phyloP scores from a whole-genome alignment of 805 yeast genomes.

The Kluyveromyces aestuarii region DNA sequence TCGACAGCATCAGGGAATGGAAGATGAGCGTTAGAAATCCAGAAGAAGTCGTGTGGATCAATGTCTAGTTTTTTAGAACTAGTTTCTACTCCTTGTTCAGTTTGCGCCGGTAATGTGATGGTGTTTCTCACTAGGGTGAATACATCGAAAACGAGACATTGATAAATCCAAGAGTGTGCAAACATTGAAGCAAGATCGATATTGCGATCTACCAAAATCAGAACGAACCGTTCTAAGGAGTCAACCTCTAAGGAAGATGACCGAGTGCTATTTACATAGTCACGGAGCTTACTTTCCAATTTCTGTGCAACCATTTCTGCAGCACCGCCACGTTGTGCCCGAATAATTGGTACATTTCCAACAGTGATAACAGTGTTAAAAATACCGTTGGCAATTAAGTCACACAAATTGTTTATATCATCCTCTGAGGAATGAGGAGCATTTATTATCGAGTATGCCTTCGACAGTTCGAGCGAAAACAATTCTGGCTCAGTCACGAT shows the following conservation, averaged over 20 bases:
- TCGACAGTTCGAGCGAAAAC: slow-evolving; percentile 64
- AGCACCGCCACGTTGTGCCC: slow-evolving; percentile 89
- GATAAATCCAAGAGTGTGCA: slow-evolving; percentile 96
- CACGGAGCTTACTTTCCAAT: slow-evolving; percentile 75
- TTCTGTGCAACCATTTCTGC: slow-evolving; percentile 90
- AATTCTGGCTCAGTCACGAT: slow-evolving; percentile 88
- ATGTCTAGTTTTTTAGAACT: slow-evolving; percentile 65
- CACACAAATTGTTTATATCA: slow-evolving; percentile 58
- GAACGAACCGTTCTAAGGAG: slow-evolving; percentile 55
- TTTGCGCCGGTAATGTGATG: slow-evolving; percentile 45
- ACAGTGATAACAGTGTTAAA: slow-evolving; percentile 71
- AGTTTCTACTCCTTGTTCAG: slow-evolving; percentile 29
- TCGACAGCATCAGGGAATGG: slow-evolving; percentile 99
- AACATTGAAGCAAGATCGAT: slow-evolving; percentile 90
- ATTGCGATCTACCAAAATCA: slow-evolving; percentile 78
- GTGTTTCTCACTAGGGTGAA: slow-evolving; percentile 77
- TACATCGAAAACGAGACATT: slow-evolving; percentile 91
- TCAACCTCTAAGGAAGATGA: slow-evolving; percentile 16
- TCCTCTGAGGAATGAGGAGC: slow-evolving; percentile 67
- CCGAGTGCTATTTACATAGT: slow-evolving; percentile 65
- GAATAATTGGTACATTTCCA: slow-evolving; percentile 76
- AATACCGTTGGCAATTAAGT: slow-evolving; percentile 66
- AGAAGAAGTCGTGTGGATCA: slow-evolving; percentile 89
- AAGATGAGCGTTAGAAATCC: slow-evolving; percentile 72
- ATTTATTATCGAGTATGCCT: slow-evolving; percentile 61